phyloP scores from a whole-genome alignment of 306 rosid species.

The Ochetophila trinervis region DNA sequence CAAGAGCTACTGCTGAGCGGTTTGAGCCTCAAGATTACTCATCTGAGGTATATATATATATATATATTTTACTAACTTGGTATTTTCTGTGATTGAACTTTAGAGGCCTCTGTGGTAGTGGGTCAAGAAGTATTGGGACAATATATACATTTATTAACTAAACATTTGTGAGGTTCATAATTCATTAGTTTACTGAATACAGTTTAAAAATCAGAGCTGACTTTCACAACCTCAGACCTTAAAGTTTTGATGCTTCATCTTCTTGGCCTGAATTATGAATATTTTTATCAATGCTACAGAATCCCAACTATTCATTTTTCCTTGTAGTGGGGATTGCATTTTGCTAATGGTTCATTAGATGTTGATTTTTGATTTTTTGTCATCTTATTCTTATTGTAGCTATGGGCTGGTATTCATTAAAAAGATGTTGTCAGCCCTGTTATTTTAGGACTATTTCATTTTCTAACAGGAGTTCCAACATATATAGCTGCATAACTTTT shows the following conservation, averaged over 20 bases:
- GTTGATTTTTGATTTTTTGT: too few species aligned
- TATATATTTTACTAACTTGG: background rate
- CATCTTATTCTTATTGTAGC: too few species aligned
- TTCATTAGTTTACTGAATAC: background rate
- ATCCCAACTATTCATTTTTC: too few species aligned
- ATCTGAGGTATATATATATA: constrained; percentile 72
- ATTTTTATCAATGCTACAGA: background rate
- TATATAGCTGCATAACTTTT: too few species aligned
- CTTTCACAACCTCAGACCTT: background rate
- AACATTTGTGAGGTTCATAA: background rate
- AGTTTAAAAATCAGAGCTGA: too few species aligned
- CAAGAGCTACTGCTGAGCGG: constrained; percentile 48
- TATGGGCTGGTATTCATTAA: too few species aligned
- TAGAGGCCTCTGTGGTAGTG: background rate
- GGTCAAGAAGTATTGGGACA: constrained; percentile 2
- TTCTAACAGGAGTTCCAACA: too few species aligned
- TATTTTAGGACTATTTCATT: too few species aligned
- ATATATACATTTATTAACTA: background rate
- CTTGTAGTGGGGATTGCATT: too few species aligned
- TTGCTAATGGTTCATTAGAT: too few species aligned
- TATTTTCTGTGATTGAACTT: constrained; percentile 7
- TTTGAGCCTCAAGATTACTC: constrained; percentile 56
- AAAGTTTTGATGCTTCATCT: background rate
- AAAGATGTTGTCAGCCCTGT: too few species aligned
- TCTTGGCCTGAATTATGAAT: background rate